Evolutionary conservation across 306 rosid genomes (phyloP).

Genomic region (Dalbergia cochinchinensis): DNA sequence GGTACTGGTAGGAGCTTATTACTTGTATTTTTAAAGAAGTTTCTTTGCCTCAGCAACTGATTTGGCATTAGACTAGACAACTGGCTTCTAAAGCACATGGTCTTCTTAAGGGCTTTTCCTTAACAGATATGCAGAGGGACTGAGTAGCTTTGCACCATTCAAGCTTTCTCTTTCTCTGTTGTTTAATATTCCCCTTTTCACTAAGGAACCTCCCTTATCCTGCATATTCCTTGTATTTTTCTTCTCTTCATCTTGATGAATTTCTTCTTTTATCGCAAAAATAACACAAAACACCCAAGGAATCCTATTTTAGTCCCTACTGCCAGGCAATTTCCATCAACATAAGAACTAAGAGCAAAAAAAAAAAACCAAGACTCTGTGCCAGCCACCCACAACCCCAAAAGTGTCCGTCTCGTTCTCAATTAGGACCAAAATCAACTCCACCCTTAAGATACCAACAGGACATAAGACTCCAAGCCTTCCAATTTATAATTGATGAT

Average conservation of each 20-base stretch:
- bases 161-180: background rate
- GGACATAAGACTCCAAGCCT: slow-evolving; percentile 16
- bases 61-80: background rate
- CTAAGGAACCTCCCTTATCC: slow-evolving; percentile 10
- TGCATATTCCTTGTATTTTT: background rate
- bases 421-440: slow-evolving; percentile 36
- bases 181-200: background rate
- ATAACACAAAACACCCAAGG: background rate
- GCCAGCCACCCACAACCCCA: background rate
- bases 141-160: background rate
- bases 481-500: slow-evolving; percentile 30
- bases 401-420: slow-evolving; percentile 15
- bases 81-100: background rate
- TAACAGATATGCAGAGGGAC: background rate
- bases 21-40: background rate
- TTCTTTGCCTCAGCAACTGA: background rate
- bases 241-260: background rate
- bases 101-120: background rate
- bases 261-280: background rate
- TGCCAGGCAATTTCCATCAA: background rate
- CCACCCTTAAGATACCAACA: slow-evolving; percentile 14
- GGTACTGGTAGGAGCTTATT: background rate
- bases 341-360: background rate
- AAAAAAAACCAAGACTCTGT: background rate
- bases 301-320: too few relatives aligned